These are phyloP conservation scores for Hymenoscyphus scutula DNA, from an alignment of 2,329 filamentous ascomycete genomes.

Conservation along the genomic window DNA sequence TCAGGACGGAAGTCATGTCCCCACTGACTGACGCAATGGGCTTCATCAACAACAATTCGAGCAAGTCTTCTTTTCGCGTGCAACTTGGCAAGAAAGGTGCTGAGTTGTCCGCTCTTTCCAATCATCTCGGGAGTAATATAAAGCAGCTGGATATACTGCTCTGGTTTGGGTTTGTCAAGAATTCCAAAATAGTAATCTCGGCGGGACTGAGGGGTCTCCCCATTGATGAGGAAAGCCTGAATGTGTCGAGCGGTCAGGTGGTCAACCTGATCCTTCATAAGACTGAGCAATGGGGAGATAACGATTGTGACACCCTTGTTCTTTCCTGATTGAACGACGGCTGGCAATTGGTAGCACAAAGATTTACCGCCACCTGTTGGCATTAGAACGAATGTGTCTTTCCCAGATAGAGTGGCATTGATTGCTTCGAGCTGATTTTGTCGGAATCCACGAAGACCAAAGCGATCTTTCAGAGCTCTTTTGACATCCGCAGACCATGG, in stretches of 20 bases:
- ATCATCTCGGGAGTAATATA: conserved; percentile 99
- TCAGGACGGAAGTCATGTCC: conserved; percentile 96
- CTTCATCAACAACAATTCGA: conserved; percentile 93
- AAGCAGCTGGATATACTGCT: conserved; percentile 78
- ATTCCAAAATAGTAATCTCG: conserved; percentile 66
- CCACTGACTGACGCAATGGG: conserved; percentile 99
- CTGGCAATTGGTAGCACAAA: conserved; percentile 91
- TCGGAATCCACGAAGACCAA: conserved; percentile 82
- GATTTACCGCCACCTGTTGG: conserved; percentile 97
- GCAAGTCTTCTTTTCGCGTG: conserved; percentile 72
- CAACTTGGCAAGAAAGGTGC: conserved; percentile 63
- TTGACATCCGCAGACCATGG: conserved; percentile 87
- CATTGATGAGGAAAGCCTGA: conserved; percentile 77
- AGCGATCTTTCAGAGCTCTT: conserved; percentile 74
- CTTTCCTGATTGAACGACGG: conserved; percentile 75
- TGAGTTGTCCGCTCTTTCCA: conserved; percentile 71
- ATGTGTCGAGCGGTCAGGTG: conserved; percentile 75
- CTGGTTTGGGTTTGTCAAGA: conserved; percentile 59
- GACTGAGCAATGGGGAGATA: conserved; percentile 87
- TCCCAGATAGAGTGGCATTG: conserved; percentile 82
- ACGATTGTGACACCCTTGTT: conserved; percentile 89
- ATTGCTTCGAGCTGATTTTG: conserved; percentile 93
- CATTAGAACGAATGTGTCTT: conserved; percentile 95
- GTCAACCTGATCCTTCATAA: conserved; percentile 96
- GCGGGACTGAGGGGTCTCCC: conserved; percentile 64